Conservation (phyloP, 257 asterid species). For the Solanum dulcamara region DNA sequence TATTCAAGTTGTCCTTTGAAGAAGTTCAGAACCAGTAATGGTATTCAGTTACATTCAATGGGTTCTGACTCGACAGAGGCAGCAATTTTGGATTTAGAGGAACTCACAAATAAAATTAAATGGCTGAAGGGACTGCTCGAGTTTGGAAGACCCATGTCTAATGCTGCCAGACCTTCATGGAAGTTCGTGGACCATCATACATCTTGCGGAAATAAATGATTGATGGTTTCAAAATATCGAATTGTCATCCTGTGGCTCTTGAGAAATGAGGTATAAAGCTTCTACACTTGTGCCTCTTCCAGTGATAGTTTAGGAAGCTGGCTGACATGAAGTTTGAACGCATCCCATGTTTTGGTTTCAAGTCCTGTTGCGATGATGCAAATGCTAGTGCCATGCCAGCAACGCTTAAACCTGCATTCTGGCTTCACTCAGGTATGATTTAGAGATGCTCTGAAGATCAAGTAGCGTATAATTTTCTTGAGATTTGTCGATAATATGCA, state of each 20-base stretch:
- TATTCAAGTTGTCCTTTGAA: background rate
- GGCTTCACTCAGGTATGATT: background rate
- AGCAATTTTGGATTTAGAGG: conserved; percentile 17
- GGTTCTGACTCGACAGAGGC: conserved; percentile 11
- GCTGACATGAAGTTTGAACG: background rate
- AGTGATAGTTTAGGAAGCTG: background rate
- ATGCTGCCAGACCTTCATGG: conserved; percentile 5
- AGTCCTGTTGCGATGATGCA: background rate
- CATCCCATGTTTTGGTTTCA: background rate
- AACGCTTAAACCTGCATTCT: background rate
- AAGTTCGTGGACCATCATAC: conserved; percentile 15
- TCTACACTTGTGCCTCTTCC: background rate
- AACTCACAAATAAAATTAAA: conserved; percentile 12
- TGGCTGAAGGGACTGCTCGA: conserved; percentile 13
- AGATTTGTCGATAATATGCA: background rate
- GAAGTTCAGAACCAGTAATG: conserved; percentile 3
- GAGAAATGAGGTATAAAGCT: background rate
- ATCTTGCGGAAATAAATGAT: conserved; percentile 1
- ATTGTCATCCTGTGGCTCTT: background rate
- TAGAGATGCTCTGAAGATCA: background rate
- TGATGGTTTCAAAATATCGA: background rate
- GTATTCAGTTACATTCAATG: background rate
- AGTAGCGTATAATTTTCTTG: background rate
- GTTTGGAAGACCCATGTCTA: background rate
- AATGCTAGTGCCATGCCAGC: background rate